phyloP scores from a whole-genome alignment of 805 yeast species.

The Ogataea populi-albae region DNA sequence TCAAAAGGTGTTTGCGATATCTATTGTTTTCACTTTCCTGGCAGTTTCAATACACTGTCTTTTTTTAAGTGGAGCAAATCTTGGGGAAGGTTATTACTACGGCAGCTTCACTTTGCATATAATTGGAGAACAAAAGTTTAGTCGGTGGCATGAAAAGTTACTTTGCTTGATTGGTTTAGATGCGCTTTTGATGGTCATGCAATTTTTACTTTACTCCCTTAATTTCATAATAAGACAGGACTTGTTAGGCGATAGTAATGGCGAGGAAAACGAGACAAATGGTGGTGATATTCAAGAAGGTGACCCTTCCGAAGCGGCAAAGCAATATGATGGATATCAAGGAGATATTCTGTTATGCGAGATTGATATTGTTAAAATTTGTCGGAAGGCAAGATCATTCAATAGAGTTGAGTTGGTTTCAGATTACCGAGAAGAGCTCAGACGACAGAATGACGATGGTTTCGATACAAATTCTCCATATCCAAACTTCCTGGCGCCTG shows the following conservation, averaged over 20 bases:
- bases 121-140: conserved; percentile 42
- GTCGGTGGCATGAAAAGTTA: conserved; percentile 26
- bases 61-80: conserved; percentile 27
- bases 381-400: conserved; percentile 22
- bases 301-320: conserved; percentile 9
- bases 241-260: conserved; percentile 25
- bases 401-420: conserved; percentile 12
- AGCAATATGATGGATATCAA: conserved; percentile 42
- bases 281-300: conserved; percentile 5
- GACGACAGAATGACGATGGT: conserved; percentile 1
- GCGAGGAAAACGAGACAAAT: conserved; percentile 10
- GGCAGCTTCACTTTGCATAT: conserved; percentile 43
- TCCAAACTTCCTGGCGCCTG: conserved; percentile 7
- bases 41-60: conserved; percentile 37
- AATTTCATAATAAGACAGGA: conserved; percentile 31
- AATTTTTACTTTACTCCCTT: conserved; percentile 30
- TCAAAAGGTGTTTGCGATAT: conserved; percentile 28
- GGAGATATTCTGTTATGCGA: conserved; percentile 38
- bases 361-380: conserved; percentile 33
- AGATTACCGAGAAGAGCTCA: conserved; percentile 4
- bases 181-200: conserved; percentile 28
- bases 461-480: background rate
- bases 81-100: conserved; percentile 28
- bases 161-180: conserved; percentile 31
- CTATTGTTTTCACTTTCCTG: conserved; percentile 22